Evolutionary conservation across 2,329 filamentous ascomycete genomes (phyloP).

Genomic region (Calonectria pauciramosa): DNA sequence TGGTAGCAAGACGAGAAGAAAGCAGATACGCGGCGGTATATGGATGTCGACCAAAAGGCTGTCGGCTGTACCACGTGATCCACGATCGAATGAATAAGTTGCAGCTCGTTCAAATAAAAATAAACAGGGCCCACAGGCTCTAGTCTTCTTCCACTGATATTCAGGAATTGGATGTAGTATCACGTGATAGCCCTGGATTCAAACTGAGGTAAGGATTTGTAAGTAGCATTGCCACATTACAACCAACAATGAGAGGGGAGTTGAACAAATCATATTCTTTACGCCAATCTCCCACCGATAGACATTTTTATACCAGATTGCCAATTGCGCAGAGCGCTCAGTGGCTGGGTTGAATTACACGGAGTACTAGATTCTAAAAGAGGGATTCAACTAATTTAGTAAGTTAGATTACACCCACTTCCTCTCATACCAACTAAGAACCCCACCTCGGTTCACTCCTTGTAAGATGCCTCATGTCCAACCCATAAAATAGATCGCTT

Average conservation of each 20-base stretch:
- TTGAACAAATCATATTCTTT: not conserved
- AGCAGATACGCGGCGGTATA: not conserved
- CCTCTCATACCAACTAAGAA: not conserved
- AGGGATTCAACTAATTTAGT: constrained; percentile 11
- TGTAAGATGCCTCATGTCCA: not conserved
- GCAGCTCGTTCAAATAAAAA: not conserved
- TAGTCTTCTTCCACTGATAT: not conserved
- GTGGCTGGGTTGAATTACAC: not conserved
- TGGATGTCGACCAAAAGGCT: not conserved
- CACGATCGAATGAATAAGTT: constrained; percentile 7
- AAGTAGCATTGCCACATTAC: not conserved
- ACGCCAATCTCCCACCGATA: not conserved
- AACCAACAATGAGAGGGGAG: not conserved
- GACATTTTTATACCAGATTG: not conserved
- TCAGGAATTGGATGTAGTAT: not conserved
- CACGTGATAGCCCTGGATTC: constrained; percentile 3
- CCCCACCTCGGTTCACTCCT: not conserved
- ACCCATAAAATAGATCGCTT: not conserved
- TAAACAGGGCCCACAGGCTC: not conserved
- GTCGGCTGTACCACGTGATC: constrained; percentile 1
- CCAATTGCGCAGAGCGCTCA: too few species aligned
- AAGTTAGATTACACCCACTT: not conserved
- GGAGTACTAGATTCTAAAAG: not conserved
- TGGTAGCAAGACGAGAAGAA: constrained; percentile 15
- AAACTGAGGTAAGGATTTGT: not conserved